These are phyloP conservation scores for Paecilomyces fulvus DNA, from an alignment of 2,329 filamentous ascomycete species.

Conservation along the genomic window DNA sequence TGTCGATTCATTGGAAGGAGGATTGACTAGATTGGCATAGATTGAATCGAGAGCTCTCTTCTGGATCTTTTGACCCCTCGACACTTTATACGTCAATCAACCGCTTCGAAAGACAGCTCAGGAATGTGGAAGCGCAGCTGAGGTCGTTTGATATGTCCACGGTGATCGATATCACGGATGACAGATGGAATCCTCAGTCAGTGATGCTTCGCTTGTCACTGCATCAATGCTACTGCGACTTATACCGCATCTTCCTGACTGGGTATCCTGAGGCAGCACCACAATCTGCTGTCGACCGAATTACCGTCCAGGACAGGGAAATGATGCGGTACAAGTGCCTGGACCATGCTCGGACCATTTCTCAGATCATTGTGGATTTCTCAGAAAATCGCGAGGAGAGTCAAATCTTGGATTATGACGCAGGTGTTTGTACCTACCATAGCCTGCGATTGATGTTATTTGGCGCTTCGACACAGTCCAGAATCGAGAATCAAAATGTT, in stretches of 20 bases:
- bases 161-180: not conserved
- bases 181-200: not conserved
- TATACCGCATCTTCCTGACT: not conserved
- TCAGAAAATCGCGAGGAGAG: not conserved
- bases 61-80: not conserved
- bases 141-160: not conserved
- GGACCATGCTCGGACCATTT: not conserved
- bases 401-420: not conserved
- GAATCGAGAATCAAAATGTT: not conserved
- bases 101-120: not conserved
- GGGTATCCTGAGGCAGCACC: not conserved
- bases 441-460: not conserved
- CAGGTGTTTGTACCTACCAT: not conserved
- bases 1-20: not conserved
- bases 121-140: not conserved
- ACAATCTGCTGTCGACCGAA: not conserved
- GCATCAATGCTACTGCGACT: not conserved
- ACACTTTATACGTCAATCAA: not conserved
- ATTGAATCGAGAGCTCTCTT: not conserved
- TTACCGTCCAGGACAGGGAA: not conserved
- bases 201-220: not conserved
- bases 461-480: not conserved
- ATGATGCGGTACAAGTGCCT: not conserved
- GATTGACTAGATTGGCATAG: not conserved
- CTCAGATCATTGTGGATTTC: not conserved